Conservation (phyloP, 345 rosid species). For the Streptanthus diversifolius region DNA sequence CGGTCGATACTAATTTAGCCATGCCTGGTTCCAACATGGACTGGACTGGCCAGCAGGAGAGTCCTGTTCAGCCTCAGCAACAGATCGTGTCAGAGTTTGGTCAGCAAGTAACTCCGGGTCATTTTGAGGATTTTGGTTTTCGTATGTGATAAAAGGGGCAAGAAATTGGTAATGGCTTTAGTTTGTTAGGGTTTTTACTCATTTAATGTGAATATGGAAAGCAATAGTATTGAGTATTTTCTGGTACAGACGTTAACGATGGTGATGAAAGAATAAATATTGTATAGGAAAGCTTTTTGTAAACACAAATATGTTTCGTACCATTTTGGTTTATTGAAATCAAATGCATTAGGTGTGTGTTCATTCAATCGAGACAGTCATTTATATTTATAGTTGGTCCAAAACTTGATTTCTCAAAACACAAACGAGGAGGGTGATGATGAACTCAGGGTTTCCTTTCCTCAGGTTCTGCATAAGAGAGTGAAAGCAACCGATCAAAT, state of each 20-base stretch:
- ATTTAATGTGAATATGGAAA: slow-evolving; percentile 30
- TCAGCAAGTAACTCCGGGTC: slow-evolving; percentile 13
- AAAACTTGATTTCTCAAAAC: background rate
- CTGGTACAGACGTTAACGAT: slow-evolving; percentile 10
- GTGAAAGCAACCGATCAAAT: slow-evolving; percentile 2
- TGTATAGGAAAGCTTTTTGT: slow-evolving; percentile 17
- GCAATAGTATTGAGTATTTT: slow-evolving; percentile 17
- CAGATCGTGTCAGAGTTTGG: slow-evolving; percentile 14
- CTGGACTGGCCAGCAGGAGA: slow-evolving; percentile 23
- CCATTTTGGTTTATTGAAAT: slow-evolving; percentile 13
- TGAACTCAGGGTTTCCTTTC: slow-evolving; percentile 22
- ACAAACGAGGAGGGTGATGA: slow-evolving; percentile 5
- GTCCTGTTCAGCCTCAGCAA: slow-evolving; percentile 22
- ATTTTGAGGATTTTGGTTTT: slow-evolving; percentile 28
- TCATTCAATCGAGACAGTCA: background rate
- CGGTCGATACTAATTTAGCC: slow-evolving; percentile 34
- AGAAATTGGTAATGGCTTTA: background rate
- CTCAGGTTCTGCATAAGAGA: slow-evolving; percentile 25
- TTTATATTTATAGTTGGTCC: background rate
- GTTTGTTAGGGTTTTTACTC: slow-evolving; percentile 6
- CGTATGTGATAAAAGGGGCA: slow-evolving; percentile 6
- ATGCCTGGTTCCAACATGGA: slow-evolving; percentile 29
- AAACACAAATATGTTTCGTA: slow-evolving; percentile 6
- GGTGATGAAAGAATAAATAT: slow-evolving; percentile 10
- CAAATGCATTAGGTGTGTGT: background rate